phyloP scores from a whole-genome alignment of 2,329 filamentous ascomycete genomes.

The Aspergillus sp. region DNA sequence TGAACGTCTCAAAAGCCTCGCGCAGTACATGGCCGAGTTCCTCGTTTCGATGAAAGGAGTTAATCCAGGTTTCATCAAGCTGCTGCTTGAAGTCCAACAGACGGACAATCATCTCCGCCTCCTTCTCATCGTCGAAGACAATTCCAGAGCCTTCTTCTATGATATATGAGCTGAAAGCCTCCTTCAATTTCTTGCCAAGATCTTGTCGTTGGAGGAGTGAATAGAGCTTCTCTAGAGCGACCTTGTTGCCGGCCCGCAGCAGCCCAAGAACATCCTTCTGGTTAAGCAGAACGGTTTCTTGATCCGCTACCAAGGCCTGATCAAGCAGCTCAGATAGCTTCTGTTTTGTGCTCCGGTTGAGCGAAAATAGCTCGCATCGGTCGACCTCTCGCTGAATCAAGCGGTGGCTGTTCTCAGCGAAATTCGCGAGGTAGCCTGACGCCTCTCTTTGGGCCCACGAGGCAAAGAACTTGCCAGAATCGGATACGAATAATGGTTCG shows the following conservation, averaged over 20 bases:
- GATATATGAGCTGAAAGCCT: conserved; percentile 78
- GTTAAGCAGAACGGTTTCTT: conserved; percentile 66
- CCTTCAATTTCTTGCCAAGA: conserved; percentile 67
- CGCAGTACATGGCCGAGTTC: conserved; percentile 74
- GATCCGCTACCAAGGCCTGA: conserved; percentile 66
- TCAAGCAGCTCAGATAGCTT: conserved; percentile 74
- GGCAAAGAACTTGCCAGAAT: conserved; percentile 67
- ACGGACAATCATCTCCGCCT: conserved; percentile 81
- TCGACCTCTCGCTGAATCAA: conserved; percentile 71
- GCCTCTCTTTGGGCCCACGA: conserved; percentile 69
- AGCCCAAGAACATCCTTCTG: conserved; percentile 68
- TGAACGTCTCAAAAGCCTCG: conserved; percentile 83
- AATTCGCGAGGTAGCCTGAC: conserved; percentile 65
- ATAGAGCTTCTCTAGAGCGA: conserved; percentile 74
- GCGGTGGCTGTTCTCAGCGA: conserved; percentile 67
- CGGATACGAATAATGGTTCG: conserved; percentile 69
- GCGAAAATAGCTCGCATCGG: conserved; percentile 75
- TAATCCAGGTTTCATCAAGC: conserved; percentile 72
- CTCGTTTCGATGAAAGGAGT: conserved; percentile 76
- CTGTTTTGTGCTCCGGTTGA: conserved; percentile 80
- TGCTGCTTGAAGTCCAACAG: conserved; percentile 77
- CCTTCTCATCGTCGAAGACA: conserved; percentile 74
- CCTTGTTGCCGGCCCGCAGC: conserved; percentile 66
- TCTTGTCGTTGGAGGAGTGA: conserved; percentile 69
- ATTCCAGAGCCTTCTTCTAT: conserved; percentile 71